Percentiles rank a stretch among this genome's conserved stretches.
Conservation (phyloP, 1,284 basidiomycete genomes). For the Gomphus sp. region DNA sequence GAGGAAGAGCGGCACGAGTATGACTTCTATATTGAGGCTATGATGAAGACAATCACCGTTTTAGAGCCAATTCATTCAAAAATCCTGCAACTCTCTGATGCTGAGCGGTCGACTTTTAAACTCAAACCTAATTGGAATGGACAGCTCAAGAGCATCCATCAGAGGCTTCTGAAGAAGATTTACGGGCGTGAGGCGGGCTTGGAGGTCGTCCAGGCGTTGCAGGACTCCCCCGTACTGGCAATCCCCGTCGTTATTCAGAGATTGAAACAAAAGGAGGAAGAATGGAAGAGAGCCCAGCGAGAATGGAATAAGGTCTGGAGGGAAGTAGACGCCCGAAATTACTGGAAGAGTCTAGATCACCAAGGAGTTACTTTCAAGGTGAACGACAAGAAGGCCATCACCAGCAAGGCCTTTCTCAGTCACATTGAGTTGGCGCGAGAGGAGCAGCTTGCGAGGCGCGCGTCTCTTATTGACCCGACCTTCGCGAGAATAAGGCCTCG, state of each 20-base stretch:
- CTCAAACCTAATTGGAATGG: slow-evolving; percentile 89
- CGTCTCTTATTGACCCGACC: slow-evolving; percentile 61
- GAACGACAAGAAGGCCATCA: slow-evolving; percentile 86
- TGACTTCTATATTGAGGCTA: slow-evolving; percentile 98
- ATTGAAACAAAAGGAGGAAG: slow-evolving; percentile 94
- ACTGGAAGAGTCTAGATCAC: slow-evolving; percentile 88
- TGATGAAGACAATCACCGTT: slow-evolving; percentile 83
- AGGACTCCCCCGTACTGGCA: slow-evolving; percentile 87
- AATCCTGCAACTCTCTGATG: slow-evolving; percentile 72
- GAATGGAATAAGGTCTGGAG: slow-evolving; percentile 99
- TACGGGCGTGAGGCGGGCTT: slow-evolving; percentile 85
- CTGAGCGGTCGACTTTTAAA: slow-evolving; percentile 80
- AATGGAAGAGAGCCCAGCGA: slow-evolving; percentile 98
- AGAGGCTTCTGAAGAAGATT: slow-evolving; percentile 94
- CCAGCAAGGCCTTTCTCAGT: slow-evolving; percentile 74
- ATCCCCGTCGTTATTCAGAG: slow-evolving; percentile 90
- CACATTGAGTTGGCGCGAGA: slow-evolving; percentile 87
- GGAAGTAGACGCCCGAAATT: slow-evolving; percentile 93
- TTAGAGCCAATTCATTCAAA: slow-evolving; percentile 91
- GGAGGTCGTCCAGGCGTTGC: slow-evolving; percentile 87
- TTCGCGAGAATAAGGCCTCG: slow-evolving; percentile 13
- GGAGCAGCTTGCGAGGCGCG: slow-evolving; percentile 77
- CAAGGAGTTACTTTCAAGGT: slow-evolving; percentile 89
- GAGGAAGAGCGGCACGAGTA: slow-evolving; percentile 99
- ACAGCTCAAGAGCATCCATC: slow-evolving; percentile 86